phyloP scores from a whole-genome alignment of 352 stramenopile species.

The Globisporangium sylvaticum region DNA sequence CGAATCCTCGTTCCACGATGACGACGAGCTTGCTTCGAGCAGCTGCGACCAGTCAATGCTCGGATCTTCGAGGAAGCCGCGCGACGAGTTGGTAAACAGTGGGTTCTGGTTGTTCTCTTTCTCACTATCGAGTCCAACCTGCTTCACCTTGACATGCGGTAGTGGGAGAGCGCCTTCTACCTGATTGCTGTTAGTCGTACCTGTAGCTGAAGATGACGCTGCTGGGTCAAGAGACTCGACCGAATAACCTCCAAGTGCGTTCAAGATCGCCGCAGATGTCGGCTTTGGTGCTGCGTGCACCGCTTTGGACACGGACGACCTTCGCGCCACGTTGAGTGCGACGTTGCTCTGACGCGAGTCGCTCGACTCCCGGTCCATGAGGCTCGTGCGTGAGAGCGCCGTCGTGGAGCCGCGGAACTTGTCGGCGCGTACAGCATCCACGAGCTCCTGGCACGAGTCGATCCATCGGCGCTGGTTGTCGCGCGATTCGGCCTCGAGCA shows the following conservation, averaged over 20 bases:
- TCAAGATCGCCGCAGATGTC: conserved; percentile 4
- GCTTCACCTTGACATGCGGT: neutral
- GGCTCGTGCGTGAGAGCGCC: conserved; percentile 12
- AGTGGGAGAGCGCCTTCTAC: neutral
- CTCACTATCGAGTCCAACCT: conserved; percentile 4
- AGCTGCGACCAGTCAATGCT: conserved; percentile 18
- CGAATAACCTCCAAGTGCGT: neutral
- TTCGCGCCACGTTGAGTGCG: neutral
- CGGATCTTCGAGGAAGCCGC: conserved; percentile 14
- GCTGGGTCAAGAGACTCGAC: conserved; percentile 2
- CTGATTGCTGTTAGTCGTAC: neutral
- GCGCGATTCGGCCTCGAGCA: conserved; percentile 63
- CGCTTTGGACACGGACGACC: conserved; percentile 24
- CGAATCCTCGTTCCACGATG: conserved; percentile 23
- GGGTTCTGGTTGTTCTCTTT: conserved; percentile 18
- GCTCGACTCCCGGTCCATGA: conserved; percentile 19
- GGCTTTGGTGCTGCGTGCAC: conserved; percentile 9
- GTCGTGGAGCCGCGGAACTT: conserved; percentile 51
- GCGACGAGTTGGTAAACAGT: conserved; percentile 16
- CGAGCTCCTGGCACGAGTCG: conserved; percentile 60
- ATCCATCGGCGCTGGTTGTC: conserved; percentile 71
- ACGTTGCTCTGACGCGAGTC: conserved; percentile 8
- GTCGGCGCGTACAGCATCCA: conserved; percentile 55
- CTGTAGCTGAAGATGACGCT: conserved; percentile 13
- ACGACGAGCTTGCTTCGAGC: conserved; percentile 19